These are phyloP conservation scores for Ophiostoma quercus DNA, from an alignment of 2,329 filamentous ascomycete genomes.

Conservation along the genomic window DNA sequence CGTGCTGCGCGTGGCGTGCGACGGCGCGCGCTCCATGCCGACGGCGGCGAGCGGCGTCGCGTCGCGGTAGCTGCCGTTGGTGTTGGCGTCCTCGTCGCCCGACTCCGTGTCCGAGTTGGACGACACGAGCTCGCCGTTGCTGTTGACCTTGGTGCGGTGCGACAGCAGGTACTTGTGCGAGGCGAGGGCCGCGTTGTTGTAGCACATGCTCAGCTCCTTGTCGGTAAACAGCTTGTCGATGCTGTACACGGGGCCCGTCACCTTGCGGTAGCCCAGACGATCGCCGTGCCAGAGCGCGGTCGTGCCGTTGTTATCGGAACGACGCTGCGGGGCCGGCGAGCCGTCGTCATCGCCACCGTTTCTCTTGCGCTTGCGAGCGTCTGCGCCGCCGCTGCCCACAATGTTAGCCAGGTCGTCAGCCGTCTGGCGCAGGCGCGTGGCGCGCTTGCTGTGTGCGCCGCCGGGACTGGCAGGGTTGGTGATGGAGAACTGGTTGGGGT, in stretches of 20 bases:
- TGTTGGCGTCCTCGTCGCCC: constrained; percentile 41
- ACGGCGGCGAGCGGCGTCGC: constrained; percentile 35
- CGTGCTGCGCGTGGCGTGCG: constrained; percentile 60
- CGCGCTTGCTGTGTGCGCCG: constrained; percentile 57
- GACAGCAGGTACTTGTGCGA: constrained; percentile 58
- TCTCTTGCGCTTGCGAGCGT: constrained; percentile 56
- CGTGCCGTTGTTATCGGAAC: constrained; percentile 52
- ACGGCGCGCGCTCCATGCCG: constrained; percentile 59
- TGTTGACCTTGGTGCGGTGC: constrained; percentile 47
- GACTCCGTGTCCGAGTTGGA: constrained; percentile 52
- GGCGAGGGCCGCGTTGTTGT: constrained; percentile 57
- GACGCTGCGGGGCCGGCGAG: constrained; percentile 54
- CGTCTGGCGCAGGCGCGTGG: constrained; percentile 56
- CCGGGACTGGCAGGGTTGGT: constrained; percentile 60
- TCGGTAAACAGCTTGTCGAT: constrained; percentile 67
- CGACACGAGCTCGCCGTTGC: constrained; percentile 46
- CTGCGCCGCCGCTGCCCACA: constrained; percentile 39
- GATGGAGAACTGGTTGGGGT: constrained; percentile 63
- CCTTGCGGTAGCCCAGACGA: constrained; percentile 50
- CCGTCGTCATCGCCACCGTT: constrained; percentile 54
- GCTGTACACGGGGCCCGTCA: constrained; percentile 57
- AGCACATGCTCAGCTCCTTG: constrained; percentile 61
- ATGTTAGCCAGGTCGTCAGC: constrained; percentile 54
- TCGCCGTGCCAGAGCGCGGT: constrained; percentile 61
- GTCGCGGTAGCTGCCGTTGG: constrained; percentile 41